phyloP scores from a whole-genome alignment of 2,329 filamentous ascomycete species.

The Pseudogymnoascus sp. region DNA sequence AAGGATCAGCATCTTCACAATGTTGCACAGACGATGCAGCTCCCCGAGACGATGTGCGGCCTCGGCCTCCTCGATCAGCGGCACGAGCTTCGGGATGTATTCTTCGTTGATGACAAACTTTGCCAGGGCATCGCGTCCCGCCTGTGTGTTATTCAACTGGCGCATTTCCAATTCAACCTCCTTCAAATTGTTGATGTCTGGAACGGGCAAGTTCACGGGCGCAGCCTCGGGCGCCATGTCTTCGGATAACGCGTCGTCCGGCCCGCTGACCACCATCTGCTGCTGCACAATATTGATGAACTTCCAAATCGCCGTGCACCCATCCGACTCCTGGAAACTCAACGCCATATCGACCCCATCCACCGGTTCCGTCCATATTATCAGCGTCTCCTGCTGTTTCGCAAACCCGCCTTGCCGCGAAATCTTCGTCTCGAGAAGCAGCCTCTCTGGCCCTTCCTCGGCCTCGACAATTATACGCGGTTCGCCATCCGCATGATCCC shows the following conservation, averaged over 20 bases:
- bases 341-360: constrained; percentile 93
- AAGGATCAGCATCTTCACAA: constrained; percentile 93
- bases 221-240: constrained; percentile 68
- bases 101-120: constrained; percentile 81
- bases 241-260: constrained; percentile 84
- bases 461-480: constrained; percentile 85
- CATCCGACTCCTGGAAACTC: constrained; percentile 95
- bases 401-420: constrained; percentile 93
- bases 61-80: constrained; percentile 80
- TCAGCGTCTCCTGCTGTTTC: constrained; percentile 97
- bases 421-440: constrained; percentile 82
- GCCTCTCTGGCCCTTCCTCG: constrained; percentile 78
- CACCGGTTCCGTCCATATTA: constrained; percentile 86
- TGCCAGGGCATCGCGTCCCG: constrained; percentile 74
- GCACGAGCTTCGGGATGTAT: constrained; percentile 80
- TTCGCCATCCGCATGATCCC: constrained; percentile 44
- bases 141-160: constrained; percentile 62
- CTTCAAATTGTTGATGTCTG: constrained; percentile 70
- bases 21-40: constrained; percentile 87
- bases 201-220: constrained; percentile 65
- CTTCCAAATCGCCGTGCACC: constrained; percentile 89
- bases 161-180: constrained; percentile 84
- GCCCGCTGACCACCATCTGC: constrained; percentile 54
- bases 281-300: constrained; percentile 84
- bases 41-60: constrained; percentile 81